Evolutionary conservation across 495 filamentous ascomycete genomes (phyloP), one percentile per base, ranked within the genome.

Genomic region (Hypoxylon perforatum): DNA sequence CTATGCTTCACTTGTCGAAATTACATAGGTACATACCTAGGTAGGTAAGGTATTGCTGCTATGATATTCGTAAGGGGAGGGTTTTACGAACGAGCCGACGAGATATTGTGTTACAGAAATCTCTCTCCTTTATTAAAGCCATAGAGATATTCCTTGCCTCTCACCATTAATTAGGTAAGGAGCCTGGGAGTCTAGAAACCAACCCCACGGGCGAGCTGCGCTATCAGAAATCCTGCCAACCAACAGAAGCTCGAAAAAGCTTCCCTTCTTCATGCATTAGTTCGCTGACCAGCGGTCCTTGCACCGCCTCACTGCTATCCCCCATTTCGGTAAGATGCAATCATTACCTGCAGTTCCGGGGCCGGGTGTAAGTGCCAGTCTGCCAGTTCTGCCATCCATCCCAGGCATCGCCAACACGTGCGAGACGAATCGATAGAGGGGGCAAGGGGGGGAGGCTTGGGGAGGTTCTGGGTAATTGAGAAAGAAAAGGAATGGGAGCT

Each of bases 321-420:
- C 65, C 60, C 19, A 45, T 60, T 69, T 44, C 22, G 65, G 56
- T 64, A 64, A 64, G 55, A 69, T 51, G 60, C 55, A 55, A 63
- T 64, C 63, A 59, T 69, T 69, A 64, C 65, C 60, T 69, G 65
- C 65, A 69, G 59, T 48, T 61, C 60, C 55, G 60, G 50, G 19
- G 35, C 55, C 65, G 65, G 65, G 50, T 63, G n/a, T n/a, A n/a
- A n/a, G n/a, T n/a, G n/a, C n/a, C n/a, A n/a, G n/a, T n/a, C n/a
- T n/a, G n/a, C 54, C 41, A 55, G 49, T 51, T 33, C 44, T 63
- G 49, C 61, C 66, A 64, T 57, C 65, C 60, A 69, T 63, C 56
- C 61, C 28, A 57, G 35, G 56, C 35, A 61, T 61, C 39, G 50
- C 45, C 17, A 65, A 60, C 66, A 69, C 66, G 66, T 69, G 66